phyloP scores from a whole-genome alignment of 1,284 basidiomycete species.

The Puccinia triticina region DNA sequence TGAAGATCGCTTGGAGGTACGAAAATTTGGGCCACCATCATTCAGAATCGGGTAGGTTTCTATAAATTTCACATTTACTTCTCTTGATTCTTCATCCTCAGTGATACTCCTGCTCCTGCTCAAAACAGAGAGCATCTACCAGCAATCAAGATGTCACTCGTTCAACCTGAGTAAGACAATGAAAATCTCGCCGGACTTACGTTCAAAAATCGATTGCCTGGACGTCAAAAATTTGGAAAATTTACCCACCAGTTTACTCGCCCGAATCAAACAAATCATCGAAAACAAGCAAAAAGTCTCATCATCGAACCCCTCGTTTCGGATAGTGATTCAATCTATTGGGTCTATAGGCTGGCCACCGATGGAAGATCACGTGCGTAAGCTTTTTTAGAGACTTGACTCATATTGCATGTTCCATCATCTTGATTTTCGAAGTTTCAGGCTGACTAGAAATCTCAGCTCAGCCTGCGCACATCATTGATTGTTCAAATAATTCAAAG shows the following conservation, averaged over 20 bases:
- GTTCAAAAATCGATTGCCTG: constrained; percentile 1
- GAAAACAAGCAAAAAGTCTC: neutral
- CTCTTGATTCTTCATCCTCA: neutral
- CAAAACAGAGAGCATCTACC: constrained; percentile 26
- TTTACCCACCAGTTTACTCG: neutral
- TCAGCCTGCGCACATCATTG: neutral
- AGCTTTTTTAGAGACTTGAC: constrained; percentile 10
- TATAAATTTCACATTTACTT: neutral
- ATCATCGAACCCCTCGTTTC: constrained; percentile 11
- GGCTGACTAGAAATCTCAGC: neutral
- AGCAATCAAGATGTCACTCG: constrained; percentile 34
- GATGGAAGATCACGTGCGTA: constrained; percentile 9
- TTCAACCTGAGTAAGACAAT: constrained; percentile 42
- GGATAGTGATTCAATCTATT: constrained; percentile 38
- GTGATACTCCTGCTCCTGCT: neutral
- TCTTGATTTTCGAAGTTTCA: neutral
- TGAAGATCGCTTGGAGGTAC: constrained; percentile 51
- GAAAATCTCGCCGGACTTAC: constrained; percentile 32
- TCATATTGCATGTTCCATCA: neutral
- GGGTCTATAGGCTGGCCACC: constrained; percentile 43
- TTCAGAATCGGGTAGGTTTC: constrained; percentile 29
- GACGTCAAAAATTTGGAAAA: constrained; percentile 17
- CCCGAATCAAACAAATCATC: neutral
- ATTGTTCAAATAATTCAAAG: neutral
- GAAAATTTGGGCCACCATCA: constrained; percentile 45